Base-by-base conservation (phyloP, 2,329 filamentous ascomycete species). In the Rhynchosporium secalis region DNA sequence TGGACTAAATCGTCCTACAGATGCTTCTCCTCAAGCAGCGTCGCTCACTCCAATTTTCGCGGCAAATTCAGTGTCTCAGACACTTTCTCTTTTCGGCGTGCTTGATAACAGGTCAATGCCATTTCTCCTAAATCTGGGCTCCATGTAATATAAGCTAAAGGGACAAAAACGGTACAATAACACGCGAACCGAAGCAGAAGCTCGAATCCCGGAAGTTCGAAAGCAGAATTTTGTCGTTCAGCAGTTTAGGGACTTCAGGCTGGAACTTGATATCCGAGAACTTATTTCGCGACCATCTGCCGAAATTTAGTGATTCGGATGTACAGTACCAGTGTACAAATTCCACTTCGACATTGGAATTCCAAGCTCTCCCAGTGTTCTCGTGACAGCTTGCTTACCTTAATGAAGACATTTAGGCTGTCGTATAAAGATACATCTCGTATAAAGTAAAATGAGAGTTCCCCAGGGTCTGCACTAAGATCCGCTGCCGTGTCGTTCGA, bases 91-190 rank as follows among this genome's bases (percentile, higher is more conserved):
- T n/a, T 86, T 78, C 10, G 84, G 80, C 68, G 82, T 85, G 66
- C 80, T 83, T 57, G 79, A 76, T 59, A 89, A 73, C 9, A 89
- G 75, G 66, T 83, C 78, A 51, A 88, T 85, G 7, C 86, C 86
- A 65, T 82, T 81, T 26, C 84, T 78, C 15, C 86, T 80, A 36
- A 83, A 78, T 1, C 75, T 67, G 0, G 79, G 78, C 60, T 87
- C 81, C 3, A 85, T 80, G 68, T 85, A 88, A 69, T 87, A 87
- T 9, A 83, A 86, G 6, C 83, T 85, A 8, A 86, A 82, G 6
- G 5, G 87, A 80, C 63, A 83, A 89, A 1, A 89, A 77, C 0
- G 85, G 84, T 6, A 85, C 82, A 3, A 89, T 80, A 58, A 89
- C 83, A 36, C 85, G 86, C 3, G 86, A 74, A 56, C 87, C 84